phyloP scores from a whole-genome alignment of 345 rosid genomes.

The Aegle marmelos region DNA sequence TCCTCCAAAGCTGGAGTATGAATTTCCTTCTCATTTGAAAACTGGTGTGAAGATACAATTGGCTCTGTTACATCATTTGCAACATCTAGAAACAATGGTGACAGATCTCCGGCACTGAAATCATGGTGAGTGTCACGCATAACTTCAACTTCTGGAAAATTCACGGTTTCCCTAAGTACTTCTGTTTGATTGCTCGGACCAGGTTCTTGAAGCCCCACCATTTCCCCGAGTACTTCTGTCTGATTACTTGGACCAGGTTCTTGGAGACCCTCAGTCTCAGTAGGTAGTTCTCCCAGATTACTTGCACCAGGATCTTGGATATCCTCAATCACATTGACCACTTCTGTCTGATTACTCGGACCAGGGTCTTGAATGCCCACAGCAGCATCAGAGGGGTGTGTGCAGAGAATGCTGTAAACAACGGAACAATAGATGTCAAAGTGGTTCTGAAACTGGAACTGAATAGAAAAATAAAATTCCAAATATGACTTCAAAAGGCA shows the following conservation, averaged over 20 bases:
- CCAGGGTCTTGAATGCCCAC: constrained; percentile 2
- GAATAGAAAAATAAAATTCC: not conserved
- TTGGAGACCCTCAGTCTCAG: constrained; percentile 9
- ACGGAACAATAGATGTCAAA: not conserved
- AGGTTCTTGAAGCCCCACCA: constrained; percentile 21
- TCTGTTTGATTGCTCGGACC: constrained; percentile 36
- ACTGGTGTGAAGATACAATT: constrained; percentile 25
- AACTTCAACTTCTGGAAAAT: constrained; percentile 51
- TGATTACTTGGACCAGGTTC: constrained; percentile 31
- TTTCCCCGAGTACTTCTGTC: constrained; percentile 17
- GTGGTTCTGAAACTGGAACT: not conserved
- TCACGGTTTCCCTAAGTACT: constrained; percentile 10
- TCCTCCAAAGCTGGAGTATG: constrained; percentile 41
- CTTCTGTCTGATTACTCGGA: constrained; percentile 18
- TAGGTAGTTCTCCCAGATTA: constrained; percentile 19
- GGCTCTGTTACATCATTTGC: constrained; percentile 24
- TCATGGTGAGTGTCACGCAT: constrained; percentile 50
- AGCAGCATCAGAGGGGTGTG: constrained; percentile 19
- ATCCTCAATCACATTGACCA: not conserved
- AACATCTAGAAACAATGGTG: constrained; percentile 23
- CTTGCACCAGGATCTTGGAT: constrained; percentile 9
- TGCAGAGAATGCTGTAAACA: constrained; percentile 27
- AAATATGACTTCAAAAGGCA: constrained; percentile 3
- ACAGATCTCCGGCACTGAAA: constrained; percentile 28
- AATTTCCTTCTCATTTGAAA: constrained; percentile 39